Conservation (phyloP, 768 basidiomycete genomes). For the Vararia minispora region DNA sequence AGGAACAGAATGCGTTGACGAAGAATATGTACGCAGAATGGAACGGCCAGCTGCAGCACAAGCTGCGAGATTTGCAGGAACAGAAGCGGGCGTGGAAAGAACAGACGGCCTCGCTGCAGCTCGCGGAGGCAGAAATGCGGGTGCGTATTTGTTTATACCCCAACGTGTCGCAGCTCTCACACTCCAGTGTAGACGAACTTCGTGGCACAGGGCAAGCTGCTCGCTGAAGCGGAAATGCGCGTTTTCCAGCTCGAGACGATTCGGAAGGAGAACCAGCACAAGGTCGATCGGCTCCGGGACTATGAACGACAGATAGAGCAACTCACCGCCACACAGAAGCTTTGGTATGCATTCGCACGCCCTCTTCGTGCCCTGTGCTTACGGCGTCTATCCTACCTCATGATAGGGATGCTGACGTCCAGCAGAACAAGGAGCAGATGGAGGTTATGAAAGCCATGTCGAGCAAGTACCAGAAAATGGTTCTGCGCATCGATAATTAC, state of each 20-base stretch:
- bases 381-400: background rate
- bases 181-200: slow-evolving; percentile 43
- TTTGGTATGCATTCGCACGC: slow-evolving; percentile 45
- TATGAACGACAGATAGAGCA: slow-evolving; percentile 86
- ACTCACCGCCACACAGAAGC: slow-evolving; percentile 57
- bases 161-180: slow-evolving; percentile 1
- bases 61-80: slow-evolving; percentile 61
- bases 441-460: slow-evolving; percentile 46
- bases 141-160: slow-evolving; percentile 24
- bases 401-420: slow-evolving; percentile 64
- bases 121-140: slow-evolving; percentile 59
- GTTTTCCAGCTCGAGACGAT: slow-evolving; percentile 67
- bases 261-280: slow-evolving; percentile 68
- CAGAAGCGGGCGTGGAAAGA: slow-evolving; percentile 70
- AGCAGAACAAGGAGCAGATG: slow-evolving; percentile 53
- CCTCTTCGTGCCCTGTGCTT: background rate
- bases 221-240: slow-evolving; percentile 57
- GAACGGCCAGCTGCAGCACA: slow-evolving; percentile 73
- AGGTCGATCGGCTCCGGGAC: slow-evolving; percentile 69
- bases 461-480: slow-evolving; percentile 53
- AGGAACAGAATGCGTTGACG: slow-evolving; percentile 56
- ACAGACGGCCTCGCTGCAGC: slow-evolving; percentile 58
- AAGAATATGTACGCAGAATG: slow-evolving; percentile 78
- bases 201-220: slow-evolving; percentile 52
- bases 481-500: slow-evolving; percentile 48